phyloP scores from a whole-genome alignment of 345 rosid species.

The Cardiospermum halicacabum region DNA sequence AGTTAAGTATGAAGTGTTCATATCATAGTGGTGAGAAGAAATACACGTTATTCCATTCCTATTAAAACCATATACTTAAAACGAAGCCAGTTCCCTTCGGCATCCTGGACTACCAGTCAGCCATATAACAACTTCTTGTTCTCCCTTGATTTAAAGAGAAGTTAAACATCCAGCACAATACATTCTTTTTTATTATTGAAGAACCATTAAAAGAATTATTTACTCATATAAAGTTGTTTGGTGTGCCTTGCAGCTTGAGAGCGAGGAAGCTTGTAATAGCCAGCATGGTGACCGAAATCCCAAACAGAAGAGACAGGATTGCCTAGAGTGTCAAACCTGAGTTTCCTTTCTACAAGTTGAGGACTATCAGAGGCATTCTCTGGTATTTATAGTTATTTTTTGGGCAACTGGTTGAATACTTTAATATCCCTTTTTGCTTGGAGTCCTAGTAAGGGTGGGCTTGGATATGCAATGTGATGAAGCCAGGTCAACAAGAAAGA shows the following conservation, averaged over 20 bases:
- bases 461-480: conserved; percentile 6
- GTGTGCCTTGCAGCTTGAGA: conserved; percentile 58
- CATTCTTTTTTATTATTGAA: neutral
- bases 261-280: conserved; percentile 66
- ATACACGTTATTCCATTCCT: conserved; percentile 80
- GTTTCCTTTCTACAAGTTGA: conserved; percentile 33
- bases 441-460: conserved; percentile 21
- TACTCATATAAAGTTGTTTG: no score
- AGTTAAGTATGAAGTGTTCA: no score
- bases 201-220: no score
- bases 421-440: conserved; percentile 49
- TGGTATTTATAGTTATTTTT: conserved; percentile 23
- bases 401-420: conserved; percentile 53
- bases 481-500: neutral
- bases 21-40: neutral
- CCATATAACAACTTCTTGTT: conserved; percentile 73
- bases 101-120: conserved; percentile 94
- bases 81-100: conserved; percentile 71
- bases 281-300: conserved; percentile 77
- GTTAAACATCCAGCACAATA: conserved; percentile 65
- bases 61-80: conserved; percentile 88
- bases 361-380: neutral
- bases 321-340: conserved; percentile 28
- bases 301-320: conserved; percentile 43
- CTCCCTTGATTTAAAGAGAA: conserved; percentile 67